Percentiles rank a stretch among this genome's conserved stretches.
Conservation (phyloP, 2,329 filamentous ascomycete species). For the Apiospora rasikravindrae region DNA sequence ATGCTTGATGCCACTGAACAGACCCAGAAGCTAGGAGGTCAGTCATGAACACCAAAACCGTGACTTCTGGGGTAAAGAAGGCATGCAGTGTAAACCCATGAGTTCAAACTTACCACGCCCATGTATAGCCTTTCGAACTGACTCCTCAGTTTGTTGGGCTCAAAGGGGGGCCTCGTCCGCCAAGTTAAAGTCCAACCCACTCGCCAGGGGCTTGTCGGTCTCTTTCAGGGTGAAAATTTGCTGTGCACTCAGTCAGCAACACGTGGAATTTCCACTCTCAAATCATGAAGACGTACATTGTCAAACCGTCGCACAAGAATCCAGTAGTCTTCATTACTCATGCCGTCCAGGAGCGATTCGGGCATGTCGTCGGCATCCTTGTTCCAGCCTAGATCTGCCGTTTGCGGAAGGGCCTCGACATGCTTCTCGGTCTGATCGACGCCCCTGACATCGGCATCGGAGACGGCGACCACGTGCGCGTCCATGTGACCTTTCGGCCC, state of each 20-base stretch:
- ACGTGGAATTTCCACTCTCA: constrained; percentile 31
- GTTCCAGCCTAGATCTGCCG: constrained; percentile 74
- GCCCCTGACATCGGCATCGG: constrained; percentile 49
- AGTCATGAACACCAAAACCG: not conserved
- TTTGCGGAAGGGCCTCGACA: constrained; percentile 52
- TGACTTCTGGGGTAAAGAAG: too few relatives aligned
- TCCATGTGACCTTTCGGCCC: constrained; percentile 39
- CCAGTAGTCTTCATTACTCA: constrained; percentile 77
- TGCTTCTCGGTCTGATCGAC: constrained; percentile 51
- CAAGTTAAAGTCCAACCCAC: constrained; percentile 78
- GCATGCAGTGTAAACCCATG: not conserved
- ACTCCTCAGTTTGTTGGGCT: constrained; percentile 79
- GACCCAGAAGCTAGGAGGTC: constrained; percentile 46
- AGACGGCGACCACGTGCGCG: constrained; percentile 49
- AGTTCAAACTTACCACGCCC: constrained; percentile 62
- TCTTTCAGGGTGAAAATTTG: constrained; percentile 72
- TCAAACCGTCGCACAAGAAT: constrained; percentile 76
- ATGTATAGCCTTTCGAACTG: constrained; percentile 83
- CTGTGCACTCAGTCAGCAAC: constrained; percentile 32
- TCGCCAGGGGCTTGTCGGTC: constrained; percentile 61
- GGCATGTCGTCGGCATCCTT: constrained; percentile 60
- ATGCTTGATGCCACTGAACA: constrained; percentile 75
- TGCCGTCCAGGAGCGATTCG: constrained; percentile 66
- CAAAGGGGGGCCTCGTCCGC: constrained; percentile 86
- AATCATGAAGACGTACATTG: constrained; percentile 53